Evolutionary conservation across 2,329 filamentous ascomycete species (phyloP).

Genomic region (Microdochium bolleyi): DNA sequence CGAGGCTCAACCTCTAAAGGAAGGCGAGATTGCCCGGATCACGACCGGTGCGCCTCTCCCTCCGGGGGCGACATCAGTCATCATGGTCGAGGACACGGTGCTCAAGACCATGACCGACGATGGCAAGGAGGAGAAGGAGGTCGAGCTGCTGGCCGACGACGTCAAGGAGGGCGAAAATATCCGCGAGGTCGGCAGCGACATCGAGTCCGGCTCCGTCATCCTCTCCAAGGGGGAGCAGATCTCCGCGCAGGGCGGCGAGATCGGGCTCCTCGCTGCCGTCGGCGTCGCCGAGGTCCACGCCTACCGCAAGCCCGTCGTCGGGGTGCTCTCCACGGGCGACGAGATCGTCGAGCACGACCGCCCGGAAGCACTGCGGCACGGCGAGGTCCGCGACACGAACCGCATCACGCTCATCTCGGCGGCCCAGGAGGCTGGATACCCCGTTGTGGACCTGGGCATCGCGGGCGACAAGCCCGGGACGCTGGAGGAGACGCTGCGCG

Average conservation of each 20-base stretch:
- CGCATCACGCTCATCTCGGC: constrained; percentile 80
- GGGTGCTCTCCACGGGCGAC: constrained; percentile 88
- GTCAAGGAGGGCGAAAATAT: constrained; percentile 80
- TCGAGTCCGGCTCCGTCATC: constrained; percentile 60
- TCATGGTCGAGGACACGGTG: constrained; percentile 94
- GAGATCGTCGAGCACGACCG: constrained; percentile 76
- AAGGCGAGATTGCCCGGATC: constrained; percentile 78
- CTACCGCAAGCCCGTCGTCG: constrained; percentile 71
- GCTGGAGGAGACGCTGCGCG: constrained; percentile 70
- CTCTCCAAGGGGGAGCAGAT: constrained; percentile 75
- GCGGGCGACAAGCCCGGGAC: constrained; percentile 64
- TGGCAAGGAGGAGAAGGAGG: constrained; percentile 74
- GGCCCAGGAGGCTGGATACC: constrained; percentile 64
- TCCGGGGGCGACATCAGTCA: constrained; percentile 78
- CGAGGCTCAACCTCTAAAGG: constrained; percentile 40
- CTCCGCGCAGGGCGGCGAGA: constrained; percentile 79
- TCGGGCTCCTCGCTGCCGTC: constrained; percentile 81
- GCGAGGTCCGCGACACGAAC: constrained; percentile 92
- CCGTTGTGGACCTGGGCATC: constrained; percentile 79
- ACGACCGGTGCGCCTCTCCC: constrained; percentile 92
- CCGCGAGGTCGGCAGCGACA: constrained; percentile 83
- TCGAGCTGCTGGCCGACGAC: constrained; percentile 75
- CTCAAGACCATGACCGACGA: constrained; percentile 70
- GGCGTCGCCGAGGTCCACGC: constrained; percentile 65
- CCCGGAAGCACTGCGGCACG: constrained; percentile 55